Evolutionary conservation across 2,329 filamentous ascomycete species (phyloP).

Genomic region (Madurella mycetomatis): DNA sequence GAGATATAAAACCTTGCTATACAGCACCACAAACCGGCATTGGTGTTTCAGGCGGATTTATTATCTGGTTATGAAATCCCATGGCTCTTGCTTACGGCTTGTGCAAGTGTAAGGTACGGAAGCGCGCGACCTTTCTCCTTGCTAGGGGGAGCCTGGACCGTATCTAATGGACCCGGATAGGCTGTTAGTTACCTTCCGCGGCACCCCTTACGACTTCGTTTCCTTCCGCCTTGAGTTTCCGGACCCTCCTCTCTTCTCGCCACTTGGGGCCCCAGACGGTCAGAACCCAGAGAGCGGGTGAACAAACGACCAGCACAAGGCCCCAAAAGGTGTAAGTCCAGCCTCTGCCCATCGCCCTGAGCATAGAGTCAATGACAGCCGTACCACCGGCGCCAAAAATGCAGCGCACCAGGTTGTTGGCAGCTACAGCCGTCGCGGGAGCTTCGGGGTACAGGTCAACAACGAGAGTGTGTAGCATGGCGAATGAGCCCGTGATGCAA

Average conservation of each 20-base stretch:
- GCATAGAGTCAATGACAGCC: slow-evolving; percentile 56
- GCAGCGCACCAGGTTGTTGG: slow-evolving; percentile 62
- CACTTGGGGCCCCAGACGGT: slow-evolving; percentile 50
- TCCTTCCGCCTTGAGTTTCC: slow-evolving; percentile 30
- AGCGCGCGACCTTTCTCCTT: no score
- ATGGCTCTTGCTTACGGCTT: no score
- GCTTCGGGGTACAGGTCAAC: slow-evolving; percentile 59
- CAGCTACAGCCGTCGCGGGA: slow-evolving; percentile 59
- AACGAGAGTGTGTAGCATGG: slow-evolving; percentile 58
- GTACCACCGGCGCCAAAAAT: slow-evolving; percentile 55
- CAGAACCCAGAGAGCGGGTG: slow-evolving; percentile 47
- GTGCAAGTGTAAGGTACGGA: no score
- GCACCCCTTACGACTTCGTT: slow-evolving; percentile 14
- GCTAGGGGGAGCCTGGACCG: no score
- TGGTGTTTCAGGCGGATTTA: no score
- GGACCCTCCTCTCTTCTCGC: slow-evolving; percentile 35
- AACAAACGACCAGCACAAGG: slow-evolving; percentile 44
- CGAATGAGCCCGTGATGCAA: slow-evolving; percentile 58
- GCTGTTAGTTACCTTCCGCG: neutral
- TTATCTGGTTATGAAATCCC: no score
- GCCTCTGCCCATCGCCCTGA: slow-evolving; percentile 52
- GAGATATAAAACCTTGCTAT: no score
- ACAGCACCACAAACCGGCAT: no score
- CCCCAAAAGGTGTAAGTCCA: slow-evolving; percentile 60
- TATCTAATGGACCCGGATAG: neutral